phyloP scores from a whole-genome alignment of 2,329 filamentous ascomycete genomes.

The Cladorrhinum sp. region DNA sequence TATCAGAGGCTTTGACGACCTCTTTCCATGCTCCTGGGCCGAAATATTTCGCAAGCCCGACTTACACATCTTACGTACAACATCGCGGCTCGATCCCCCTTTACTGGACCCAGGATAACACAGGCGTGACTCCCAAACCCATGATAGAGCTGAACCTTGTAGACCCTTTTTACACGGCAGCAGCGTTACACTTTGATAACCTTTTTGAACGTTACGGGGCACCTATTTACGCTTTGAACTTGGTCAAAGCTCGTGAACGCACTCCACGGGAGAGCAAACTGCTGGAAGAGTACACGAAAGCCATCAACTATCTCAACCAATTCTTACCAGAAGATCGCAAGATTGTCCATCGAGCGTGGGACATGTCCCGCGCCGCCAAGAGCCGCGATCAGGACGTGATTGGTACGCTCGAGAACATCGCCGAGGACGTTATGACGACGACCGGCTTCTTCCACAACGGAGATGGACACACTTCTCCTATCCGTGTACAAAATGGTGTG shows the following conservation, averaged over 20 bases:
- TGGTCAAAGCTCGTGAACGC: constrained; percentile 85
- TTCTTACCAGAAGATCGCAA: constrained; percentile 80
- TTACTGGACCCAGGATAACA: constrained; percentile 96
- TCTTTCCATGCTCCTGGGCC: constrained; percentile 92
- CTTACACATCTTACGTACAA: constrained; percentile 94
- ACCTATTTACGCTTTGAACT: constrained; percentile 85
- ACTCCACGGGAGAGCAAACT: constrained; percentile 90
- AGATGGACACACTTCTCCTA: constrained; percentile 61
- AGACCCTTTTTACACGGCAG: constrained; percentile 92
- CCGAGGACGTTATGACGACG: constrained; percentile 76
- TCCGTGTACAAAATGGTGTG: constrained; percentile 82
- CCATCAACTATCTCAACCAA: constrained; percentile 90
- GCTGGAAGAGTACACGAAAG: constrained; percentile 79
- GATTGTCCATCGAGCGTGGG: constrained; percentile 93
- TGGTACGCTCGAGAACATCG: constrained; percentile 82
- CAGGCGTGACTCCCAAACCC: constrained; percentile 91
- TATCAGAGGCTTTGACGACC: constrained; percentile 89
- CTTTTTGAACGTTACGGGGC: constrained; percentile 90
- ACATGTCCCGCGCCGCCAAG: constrained; percentile 96
- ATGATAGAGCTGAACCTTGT: constrained; percentile 94
- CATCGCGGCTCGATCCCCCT: constrained; percentile 95
- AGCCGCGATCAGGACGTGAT: constrained; percentile 92
- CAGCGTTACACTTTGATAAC: constrained; percentile 91
- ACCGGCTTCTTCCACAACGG: constrained; percentile 97
- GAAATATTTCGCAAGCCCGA: constrained; percentile 79